Evolutionary conservation across 2,329 filamentous ascomycete species (phyloP).

Genomic region (Pestalotiopsis sp.): DNA sequence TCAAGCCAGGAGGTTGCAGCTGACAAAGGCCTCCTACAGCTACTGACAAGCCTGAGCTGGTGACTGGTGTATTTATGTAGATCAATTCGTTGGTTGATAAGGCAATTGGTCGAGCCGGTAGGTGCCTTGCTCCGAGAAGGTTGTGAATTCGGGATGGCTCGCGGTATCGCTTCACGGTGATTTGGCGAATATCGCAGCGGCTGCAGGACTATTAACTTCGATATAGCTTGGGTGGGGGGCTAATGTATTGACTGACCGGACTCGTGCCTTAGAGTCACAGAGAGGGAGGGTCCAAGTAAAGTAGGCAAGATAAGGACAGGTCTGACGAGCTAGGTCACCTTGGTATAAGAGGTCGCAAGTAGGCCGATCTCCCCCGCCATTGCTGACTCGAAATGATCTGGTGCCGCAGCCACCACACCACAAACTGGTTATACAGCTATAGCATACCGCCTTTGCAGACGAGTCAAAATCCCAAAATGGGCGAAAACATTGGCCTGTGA

Average conservation of each 20-base stretch:
- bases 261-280: background rate
- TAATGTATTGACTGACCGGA: background rate
- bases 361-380: background rate
- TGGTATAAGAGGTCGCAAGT: background rate
- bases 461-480: background rate
- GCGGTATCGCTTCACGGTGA: background rate
- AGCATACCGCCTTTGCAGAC: background rate
- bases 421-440: background rate
- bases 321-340: background rate
- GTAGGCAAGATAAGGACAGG: background rate
- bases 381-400: background rate
- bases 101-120: too few relatives aligned
- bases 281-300: background rate
- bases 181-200: background rate
- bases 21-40: background rate
- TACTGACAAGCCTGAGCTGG: background rate
- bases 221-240: background rate
- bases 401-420: background rate
- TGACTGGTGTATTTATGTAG: background rate
- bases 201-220: background rate
- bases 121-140: background rate
- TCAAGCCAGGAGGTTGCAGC: too few relatives aligned
- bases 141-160: background rate
- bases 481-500: background rate
- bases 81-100: too few relatives aligned